Base-by-base conservation (phyloP, 1,284 basidiomycete genomes). In the Boletus mariae region DNA sequence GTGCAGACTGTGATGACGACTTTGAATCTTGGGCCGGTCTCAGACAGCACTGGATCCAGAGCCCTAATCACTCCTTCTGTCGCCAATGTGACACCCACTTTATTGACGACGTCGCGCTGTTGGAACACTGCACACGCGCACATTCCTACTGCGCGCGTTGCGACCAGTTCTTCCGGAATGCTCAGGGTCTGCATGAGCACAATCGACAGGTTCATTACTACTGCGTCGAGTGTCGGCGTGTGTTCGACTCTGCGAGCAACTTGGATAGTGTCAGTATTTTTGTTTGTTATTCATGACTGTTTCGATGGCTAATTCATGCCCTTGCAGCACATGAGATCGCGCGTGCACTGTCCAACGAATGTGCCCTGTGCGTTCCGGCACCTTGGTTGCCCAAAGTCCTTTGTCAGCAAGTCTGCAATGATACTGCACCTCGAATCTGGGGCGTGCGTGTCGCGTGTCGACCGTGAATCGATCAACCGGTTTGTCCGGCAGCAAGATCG, bases 351-450 rank as follows among this genome's bases (percentile, higher is more conserved):
- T 3, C 63, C 71, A 5, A 72, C 64, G 58, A 61, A 71, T 25
- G 61, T 75, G 34, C 48, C 47, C 0, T 82, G 80, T 51, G 74
- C 73, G 1, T 72, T 73, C 41, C 51, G 45, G 1, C 60, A 68
- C 34, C 51, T 29, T 23, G 73, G 73, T 11, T 82, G 79, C 53
- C 60, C 49, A 2, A 57, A 57, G 38, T 53, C 35, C 4, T 80
- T 82, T 60, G 67, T 78, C 41, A 75, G 71, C 37, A 65, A 59
- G 28, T 74, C 76, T 5, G 75, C 79, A 7, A 65, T 82, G 48
- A 63, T 76, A 28, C 69, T 74, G 15, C 80, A 81, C 58, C 70
- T 79, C 56, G 80, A 80, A 55, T 59, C 63, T 12, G 79, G 78
- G 1, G 45, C 51, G 3, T 82, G 80, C 57, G 31, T 56, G 38